phyloP scores from a whole-genome alignment of 345 rosid species.

The Gossypium mustelinum region DNA sequence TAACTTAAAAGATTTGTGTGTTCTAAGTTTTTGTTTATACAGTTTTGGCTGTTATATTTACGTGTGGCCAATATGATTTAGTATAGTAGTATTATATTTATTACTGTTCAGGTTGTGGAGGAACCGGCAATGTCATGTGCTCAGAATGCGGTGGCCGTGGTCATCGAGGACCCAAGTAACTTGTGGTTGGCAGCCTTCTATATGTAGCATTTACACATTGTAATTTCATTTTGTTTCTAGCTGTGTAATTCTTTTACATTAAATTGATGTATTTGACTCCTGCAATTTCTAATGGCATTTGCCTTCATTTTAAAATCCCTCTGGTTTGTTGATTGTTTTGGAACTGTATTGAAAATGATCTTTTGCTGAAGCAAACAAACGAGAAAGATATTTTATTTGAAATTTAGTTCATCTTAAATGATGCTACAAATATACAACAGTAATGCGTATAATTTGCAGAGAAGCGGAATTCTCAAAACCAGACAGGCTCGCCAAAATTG shows the following conservation, averaged over 20 bases:
- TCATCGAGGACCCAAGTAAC: conserved; percentile 38
- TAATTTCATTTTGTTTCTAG: not conserved
- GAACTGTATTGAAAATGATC: not conserved
- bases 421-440: not conserved
- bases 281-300: conserved; percentile 2
- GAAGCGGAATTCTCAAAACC: not conserved
- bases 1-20: not conserved
- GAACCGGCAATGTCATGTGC: conserved; percentile 81
- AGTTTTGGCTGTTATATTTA: not conserved
- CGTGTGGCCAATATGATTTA: not conserved
- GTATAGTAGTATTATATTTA: not conserved
- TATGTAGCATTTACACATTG: not conserved
- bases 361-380: too few species aligned
- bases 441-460: not conserved
- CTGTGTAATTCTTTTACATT: not conserved
- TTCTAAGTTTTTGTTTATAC: not conserved
- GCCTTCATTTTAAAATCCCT: not conserved
- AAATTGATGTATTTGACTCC: conserved; percentile 4
- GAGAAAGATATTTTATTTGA: too few species aligned
- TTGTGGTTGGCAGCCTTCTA: conserved; percentile 1
- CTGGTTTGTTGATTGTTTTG: conserved; percentile 13
- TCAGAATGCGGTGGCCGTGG: conserved; percentile 79
- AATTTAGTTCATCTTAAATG: not conserved
- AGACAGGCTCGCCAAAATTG: not conserved
- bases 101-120: conserved; percentile 69